These are phyloP conservation scores for Fusarium proliferatum DNA, from an alignment of 2,329 filamentous ascomycete species.

Conservation along the genomic window DNA sequence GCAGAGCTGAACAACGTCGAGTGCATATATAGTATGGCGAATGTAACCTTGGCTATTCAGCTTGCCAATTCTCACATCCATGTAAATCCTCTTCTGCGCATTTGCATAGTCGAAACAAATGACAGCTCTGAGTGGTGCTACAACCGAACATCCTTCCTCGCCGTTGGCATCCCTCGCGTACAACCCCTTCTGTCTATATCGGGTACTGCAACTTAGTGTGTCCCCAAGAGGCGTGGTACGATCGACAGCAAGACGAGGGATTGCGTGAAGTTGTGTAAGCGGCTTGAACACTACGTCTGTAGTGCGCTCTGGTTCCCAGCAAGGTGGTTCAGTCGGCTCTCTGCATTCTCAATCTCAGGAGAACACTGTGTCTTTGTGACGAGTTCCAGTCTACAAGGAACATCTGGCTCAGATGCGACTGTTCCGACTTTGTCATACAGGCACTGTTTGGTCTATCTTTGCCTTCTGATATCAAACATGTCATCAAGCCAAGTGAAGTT, in stretches of 20 bases:
- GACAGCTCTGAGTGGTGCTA: constrained; percentile 26
- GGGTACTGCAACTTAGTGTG: constrained; percentile 25
- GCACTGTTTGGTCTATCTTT: not conserved
- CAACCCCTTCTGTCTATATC: constrained; percentile 28
- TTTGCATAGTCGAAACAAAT: constrained; percentile 9
- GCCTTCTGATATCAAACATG: constrained; percentile 7
- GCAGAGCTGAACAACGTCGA: constrained; percentile 16
- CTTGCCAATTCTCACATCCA: constrained; percentile 3
- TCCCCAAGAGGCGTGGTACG: constrained; percentile 29
- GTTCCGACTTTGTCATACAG: not conserved
- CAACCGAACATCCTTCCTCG: constrained; percentile 20
- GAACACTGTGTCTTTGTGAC: constrained; percentile 7
- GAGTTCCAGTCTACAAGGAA: constrained; percentile 3
- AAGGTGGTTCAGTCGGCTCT: constrained; percentile 32
- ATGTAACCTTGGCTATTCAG: constrained; percentile 31
- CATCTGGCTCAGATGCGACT: not conserved
- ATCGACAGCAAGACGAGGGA: constrained; percentile 33
- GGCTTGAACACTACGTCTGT: constrained; percentile 32
- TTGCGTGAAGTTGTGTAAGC: constrained; percentile 40
- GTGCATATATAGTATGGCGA: constrained; percentile 5
- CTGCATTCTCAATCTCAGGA: constrained; percentile 21
- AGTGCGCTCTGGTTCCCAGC: constrained; percentile 31
- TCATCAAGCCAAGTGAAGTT: constrained; percentile 20
- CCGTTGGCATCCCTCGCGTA: constrained; percentile 28
- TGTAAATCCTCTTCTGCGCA: not conserved